Base-by-base conservation (phyloP, 352 stramenopile species). In the Globisporangium alternatum region DNA sequence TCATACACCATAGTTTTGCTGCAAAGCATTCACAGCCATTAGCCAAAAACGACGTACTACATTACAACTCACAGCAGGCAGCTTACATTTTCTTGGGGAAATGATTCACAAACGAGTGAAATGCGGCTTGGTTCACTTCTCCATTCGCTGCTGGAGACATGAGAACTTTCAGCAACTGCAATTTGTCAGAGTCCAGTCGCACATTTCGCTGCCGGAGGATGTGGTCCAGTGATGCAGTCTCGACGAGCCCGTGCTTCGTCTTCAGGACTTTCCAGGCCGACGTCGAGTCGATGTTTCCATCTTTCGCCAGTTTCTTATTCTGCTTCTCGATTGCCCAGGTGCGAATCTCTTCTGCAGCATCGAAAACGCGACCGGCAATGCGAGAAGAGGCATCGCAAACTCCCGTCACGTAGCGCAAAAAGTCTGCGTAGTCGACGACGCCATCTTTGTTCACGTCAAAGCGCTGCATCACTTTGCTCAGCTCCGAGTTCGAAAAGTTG, bases 81-180 rank as follows among this genome's bases (percentile, higher is more conserved):
- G 72, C 81, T 52, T 72, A 91, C 82, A 92, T 88, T 71, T 92
- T 94, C 65, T 86, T 83, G 0, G 85, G 83, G 3, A 88, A 74
- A 48, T 94, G 83, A 59, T 94, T 94, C 41, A 92, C 80, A 72
- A 94, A 94, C 21, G 72, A 67, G 43, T 94, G 85, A 37, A 90
- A 90, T 8, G 79, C 66, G 13, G 62, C 68, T 54, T 90, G 81
- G 37, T 72, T 82, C 49, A 92, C 78, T 44, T 86, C 77, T 22
- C 85, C 85, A 30, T 90, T 89, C 39, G 71, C 77, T 37, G 74
- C 64, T 22, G 83, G 83, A 8, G 83, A 71, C 39, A 94, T 86
- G 12, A 94, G 49, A 19, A 91, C 67, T 59, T 78, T 77, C n/a
- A 94, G 71, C 3, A 83, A 62, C 10, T 76, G 70, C 10, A 94